Evolutionary conservation across 139 green algal genomes (phyloP), one percentile per base, ranked within the genome.

Genomic region (Desmodesmus armatus): DNA sequence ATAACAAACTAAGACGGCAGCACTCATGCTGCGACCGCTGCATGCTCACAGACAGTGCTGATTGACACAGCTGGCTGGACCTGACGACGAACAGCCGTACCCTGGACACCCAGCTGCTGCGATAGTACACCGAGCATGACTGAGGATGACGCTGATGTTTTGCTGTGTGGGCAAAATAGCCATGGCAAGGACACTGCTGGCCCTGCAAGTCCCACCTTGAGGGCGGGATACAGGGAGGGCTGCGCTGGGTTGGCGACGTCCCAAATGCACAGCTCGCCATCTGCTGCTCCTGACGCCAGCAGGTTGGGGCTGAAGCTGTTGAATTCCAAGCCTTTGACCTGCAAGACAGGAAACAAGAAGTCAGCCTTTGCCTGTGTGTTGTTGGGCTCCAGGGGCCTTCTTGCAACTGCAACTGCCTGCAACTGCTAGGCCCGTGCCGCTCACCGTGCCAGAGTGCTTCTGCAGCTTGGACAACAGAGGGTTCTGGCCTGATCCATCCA

Each of bases 261-360:
- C 98, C 98, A 99, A 49, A 99, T 98, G 89, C 92, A 95, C 35
- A 99, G 84, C 81, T 99, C 97, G 23, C 94, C 95, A 82, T 99
- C 97, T 9, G 85, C 91, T 31, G 90, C 96, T 7, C 96, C 97
- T 23, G 93, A 97, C 7, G 98, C 98, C 35, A 99, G 91, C 66
- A 99, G 89, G 84, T 99, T 98, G 40, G 96, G 93, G 84, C 86
- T 96, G 85, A 96, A 96, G 0, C 85, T 55, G 90, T 99, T 99
- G 90, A 99, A 99, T 75, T 98, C 94, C 66, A 99, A 85, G 2
- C 96, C 97, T 31, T 93, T 91, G 37, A 97, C 93, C 93, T 96
- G 89, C 72, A 85, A 3, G 44, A 21, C 43, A 9, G 29, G 44
- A 1, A 73, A 40, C 67, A 49, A 75, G 67, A 13, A 5, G 1